Conservation (phyloP, 345 rosid species). For the Citrus hindsii region DNA sequence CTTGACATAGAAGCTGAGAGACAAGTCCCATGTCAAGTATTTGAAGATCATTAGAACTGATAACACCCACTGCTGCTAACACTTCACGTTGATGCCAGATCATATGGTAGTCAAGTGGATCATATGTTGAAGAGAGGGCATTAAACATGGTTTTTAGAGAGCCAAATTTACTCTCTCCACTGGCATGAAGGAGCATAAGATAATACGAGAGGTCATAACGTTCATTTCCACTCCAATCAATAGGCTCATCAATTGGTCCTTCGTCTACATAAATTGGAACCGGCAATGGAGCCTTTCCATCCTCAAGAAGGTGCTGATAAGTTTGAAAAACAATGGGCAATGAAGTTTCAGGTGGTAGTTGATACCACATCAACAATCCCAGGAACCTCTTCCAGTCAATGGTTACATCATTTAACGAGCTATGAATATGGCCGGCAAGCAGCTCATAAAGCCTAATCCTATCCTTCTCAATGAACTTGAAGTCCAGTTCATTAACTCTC, state of each 20-base stretch:
- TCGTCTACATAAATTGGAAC: constrained; percentile 87
- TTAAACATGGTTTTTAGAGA: constrained; percentile 82
- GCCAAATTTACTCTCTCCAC: constrained; percentile 51
- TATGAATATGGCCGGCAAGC: constrained; percentile 84
- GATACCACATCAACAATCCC: constrained; percentile 95
- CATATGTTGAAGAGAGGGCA: constrained; percentile 79
- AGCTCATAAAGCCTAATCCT: constrained; percentile 79
- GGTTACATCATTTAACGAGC: constrained; percentile 49
- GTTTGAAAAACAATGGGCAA: constrained; percentile 62
- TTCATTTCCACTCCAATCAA: constrained; percentile 34
- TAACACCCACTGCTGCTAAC: constrained; percentile 74
- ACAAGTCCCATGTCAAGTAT: constrained; percentile 88
- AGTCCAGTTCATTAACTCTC: constrained; percentile 86
- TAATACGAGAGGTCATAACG: constrained; percentile 81
- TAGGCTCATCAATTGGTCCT: constrained; percentile 52
- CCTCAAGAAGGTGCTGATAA: constrained; percentile 64
- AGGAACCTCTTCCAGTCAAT: constrained; percentile 98
- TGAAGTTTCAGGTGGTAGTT: constrained; percentile 59
- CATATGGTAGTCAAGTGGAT: constrained; percentile 99
- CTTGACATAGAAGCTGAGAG: constrained; percentile 78
- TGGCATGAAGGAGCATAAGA: constrained; percentile 93
- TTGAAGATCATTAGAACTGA: constrained; percentile 80
- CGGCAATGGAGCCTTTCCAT: constrained; percentile 78
- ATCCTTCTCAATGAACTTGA: constrained; percentile 81
- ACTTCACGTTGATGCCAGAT: constrained; percentile 91